Base-by-base conservation (phyloP, 371 early-diverging fungal species). In the Globomyces sp. region DNA sequence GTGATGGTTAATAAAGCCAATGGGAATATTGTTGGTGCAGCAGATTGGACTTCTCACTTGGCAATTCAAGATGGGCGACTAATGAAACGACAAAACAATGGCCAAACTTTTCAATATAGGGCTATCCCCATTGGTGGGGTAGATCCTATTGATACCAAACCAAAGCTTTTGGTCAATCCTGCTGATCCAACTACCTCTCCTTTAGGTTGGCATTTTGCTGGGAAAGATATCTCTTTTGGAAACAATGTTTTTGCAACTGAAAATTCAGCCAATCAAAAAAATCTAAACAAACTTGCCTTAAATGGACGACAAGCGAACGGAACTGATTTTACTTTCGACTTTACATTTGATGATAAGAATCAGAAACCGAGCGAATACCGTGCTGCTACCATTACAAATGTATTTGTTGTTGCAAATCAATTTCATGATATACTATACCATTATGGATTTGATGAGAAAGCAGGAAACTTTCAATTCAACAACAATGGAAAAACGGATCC, bases 391-490 rank as follows among this genome's bases (percentile, higher is more conserved):
- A 80, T 92, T 13, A 88, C 92, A 61, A 92, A 96, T 74, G 71
- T 92, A 60, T 96, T 96, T 73, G 93, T 93, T 77, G 85, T 87
- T 78, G 86, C 87, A 72, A 95, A 95, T 77, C 80, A 75, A 36
- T 75, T 65, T 58, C 80, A 80, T 67, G 80, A 80, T 64, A 44
- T 74, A 65, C 86, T 87, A 71, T 87, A 89, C 75, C 78, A 83
- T 57, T 96, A 93, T 70, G 96, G 96, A 0, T 96, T 95, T 70
- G 85, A 88, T 69, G 96, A 96, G 72, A 79, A 80, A 43, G 76
- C 92, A n/a, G 96, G 96, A 34, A 94, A 94, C 79, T 96, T 95
- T 81, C 95, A 94, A 77, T 82, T 89, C 71, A 82, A 86, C 73
- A 94, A 94, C 73, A 78, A 83, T 70, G 82, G 80, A 34, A 84